phyloP scores from a whole-genome alignment of 345 rosid genomes.

The Euphorbia peplus region DNA sequence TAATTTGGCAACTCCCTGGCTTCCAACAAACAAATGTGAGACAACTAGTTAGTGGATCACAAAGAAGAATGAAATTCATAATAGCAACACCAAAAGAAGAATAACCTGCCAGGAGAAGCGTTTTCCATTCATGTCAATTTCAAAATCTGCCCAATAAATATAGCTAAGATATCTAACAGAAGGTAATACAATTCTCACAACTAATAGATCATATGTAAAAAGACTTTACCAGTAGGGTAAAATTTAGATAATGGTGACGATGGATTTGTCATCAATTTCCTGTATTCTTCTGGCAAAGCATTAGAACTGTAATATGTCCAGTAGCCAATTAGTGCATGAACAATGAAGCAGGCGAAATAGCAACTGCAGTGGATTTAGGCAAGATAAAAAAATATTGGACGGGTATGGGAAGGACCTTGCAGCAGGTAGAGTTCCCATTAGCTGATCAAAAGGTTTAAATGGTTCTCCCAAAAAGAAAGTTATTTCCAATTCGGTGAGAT shows the following conservation, averaged over 20 bases:
- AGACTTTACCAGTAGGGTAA: conserved; percentile 70
- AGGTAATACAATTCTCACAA: conserved; percentile 2
- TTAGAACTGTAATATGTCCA: conserved; percentile 55
- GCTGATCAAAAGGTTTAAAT: conserved; percentile 97
- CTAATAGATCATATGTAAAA: conserved; percentile 1
- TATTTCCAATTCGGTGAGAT: conserved; percentile 72
- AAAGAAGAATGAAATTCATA: neutral
- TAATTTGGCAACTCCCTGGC: conserved; percentile 87
- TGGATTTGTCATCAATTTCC: conserved; percentile 80
- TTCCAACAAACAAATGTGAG: conserved; percentile 23
- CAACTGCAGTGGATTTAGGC: neutral
- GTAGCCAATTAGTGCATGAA: conserved; percentile 21
- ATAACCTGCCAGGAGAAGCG: conserved; percentile 97
- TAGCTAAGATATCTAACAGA: neutral
- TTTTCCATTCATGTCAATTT: conserved; percentile 97
- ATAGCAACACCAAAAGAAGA: neutral
- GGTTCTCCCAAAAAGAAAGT: conserved; percentile 89
- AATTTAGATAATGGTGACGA: conserved; percentile 68
- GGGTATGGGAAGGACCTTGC: conserved; percentile 51
- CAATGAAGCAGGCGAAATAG: conserved; percentile 3
- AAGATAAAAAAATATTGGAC: neutral
- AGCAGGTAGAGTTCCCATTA: conserved; percentile 96
- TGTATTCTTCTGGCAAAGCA: conserved; percentile 80
- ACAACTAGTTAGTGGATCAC: conserved; percentile 4
- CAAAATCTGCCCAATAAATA: conserved; percentile 65